These are phyloP conservation scores for Psilocybe azurescens DNA, from an alignment of 768 basidiomycete genomes.

Conservation along the genomic window DNA sequence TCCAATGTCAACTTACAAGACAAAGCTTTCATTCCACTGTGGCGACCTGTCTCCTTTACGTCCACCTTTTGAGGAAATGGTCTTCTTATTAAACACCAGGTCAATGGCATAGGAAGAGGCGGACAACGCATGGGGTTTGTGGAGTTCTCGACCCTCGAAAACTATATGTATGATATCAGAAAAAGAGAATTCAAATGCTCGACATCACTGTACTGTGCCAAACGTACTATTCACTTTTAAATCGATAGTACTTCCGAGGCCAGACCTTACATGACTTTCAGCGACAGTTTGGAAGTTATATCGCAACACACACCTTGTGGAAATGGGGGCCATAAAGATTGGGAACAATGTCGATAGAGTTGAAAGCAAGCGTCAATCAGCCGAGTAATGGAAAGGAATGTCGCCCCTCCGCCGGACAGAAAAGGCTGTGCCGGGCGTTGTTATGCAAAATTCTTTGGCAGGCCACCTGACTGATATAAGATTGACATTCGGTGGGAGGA, in stretches of 20 bases:
- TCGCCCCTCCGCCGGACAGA: too few relatives aligned
- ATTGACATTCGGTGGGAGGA: too few relatives aligned
- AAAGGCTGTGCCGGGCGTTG: too few relatives aligned
- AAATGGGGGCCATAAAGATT: neutral
- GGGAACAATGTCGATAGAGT: too few relatives aligned
- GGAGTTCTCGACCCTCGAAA: neutral
- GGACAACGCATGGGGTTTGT: neutral
- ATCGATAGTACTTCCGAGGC: neutral
- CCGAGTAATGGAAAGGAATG: too few relatives aligned
- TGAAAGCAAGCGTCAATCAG: too few relatives aligned
- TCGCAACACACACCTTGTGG: neutral
- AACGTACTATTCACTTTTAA: neutral
- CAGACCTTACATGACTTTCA: neutral
- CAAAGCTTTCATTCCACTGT: conserved; percentile 9
- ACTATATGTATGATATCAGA: neutral
- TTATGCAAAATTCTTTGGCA: too few relatives aligned
- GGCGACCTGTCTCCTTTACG: neutral
- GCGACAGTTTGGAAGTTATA: neutral
- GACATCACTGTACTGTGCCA: neutral
- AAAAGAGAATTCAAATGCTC: neutral
- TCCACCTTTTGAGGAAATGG: neutral
- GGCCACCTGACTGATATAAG: too few relatives aligned
- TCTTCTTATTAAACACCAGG: neutral
- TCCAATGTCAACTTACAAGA: conserved; percentile 1
- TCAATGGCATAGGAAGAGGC: neutral